These are phyloP conservation scores for Avicennia marina DNA, from an alignment of 257 asterid genomes.

Conservation along the genomic window DNA sequence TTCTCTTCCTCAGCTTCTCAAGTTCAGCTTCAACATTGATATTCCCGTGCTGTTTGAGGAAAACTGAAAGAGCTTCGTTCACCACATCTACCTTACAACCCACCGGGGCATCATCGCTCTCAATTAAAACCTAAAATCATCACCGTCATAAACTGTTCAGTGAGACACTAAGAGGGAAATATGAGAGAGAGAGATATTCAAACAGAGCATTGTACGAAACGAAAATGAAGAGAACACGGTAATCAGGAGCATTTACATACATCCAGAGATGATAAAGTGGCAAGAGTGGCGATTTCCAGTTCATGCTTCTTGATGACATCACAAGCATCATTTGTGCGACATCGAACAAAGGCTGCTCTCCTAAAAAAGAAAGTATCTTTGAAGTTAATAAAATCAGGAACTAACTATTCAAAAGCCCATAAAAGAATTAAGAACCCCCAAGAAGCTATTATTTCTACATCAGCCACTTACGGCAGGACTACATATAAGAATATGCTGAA, in stretches of 20 bases:
- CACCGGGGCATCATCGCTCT: conserved; percentile 57
- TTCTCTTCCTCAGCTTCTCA: conserved; percentile 71
- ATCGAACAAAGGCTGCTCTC: conserved; percentile 69
- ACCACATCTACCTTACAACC: conserved; percentile 65
- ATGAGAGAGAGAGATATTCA: neutral
- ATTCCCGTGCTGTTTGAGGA: conserved; percentile 47
- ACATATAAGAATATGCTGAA: no score
- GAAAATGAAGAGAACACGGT: no score
- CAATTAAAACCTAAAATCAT: conserved; percentile 50
- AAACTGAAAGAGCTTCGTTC: conserved; percentile 56
- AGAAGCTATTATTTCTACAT: no score
- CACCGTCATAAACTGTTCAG: no score
- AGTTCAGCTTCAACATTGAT: conserved; percentile 64
- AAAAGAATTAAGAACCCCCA: no score
- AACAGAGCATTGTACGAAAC: neutral
- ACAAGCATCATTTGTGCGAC: conserved; percentile 49
- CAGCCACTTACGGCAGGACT: no score
- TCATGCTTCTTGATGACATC: conserved; percentile 42
- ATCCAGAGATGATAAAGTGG: conserved; percentile 59
- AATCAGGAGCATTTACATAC: no score
- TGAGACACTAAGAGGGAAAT: no score
- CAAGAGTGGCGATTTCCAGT: conserved; percentile 76
- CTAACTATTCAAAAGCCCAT: conserved; percentile 1
- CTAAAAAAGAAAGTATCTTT: conserved; percentile 28
- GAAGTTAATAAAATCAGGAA: neutral